Conservation (phyloP, 768 basidiomycete genomes). For the Lepiota brunneoincarnata region DNA sequence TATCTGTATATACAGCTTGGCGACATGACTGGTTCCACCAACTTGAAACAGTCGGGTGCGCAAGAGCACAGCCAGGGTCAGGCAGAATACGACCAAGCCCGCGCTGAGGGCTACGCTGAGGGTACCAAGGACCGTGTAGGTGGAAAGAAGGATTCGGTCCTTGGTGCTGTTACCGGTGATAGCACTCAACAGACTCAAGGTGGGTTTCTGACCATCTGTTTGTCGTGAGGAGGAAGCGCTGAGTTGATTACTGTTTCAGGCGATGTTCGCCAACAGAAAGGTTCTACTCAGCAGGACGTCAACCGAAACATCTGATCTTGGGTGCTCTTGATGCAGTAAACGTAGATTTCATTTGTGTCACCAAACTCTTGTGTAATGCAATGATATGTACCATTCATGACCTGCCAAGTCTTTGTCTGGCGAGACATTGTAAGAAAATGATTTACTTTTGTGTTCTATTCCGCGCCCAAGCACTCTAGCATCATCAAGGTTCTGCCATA, state of each 20-base stretch:
- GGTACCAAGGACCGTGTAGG: slow-evolving; percentile 39
- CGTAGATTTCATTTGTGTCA: not conserved
- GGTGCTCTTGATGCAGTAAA: not conserved
- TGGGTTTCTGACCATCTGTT: slow-evolving; percentile 17
- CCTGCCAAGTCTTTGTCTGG: too few species aligned
- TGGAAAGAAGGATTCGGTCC: slow-evolving; percentile 42
- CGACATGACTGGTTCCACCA: slow-evolving; percentile 38
- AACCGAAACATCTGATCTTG: slow-evolving; percentile 8
- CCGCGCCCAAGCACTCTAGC: too few species aligned
- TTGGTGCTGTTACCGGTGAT: slow-evolving; percentile 48
- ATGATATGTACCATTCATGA: too few species aligned
- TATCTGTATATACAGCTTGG: slow-evolving; percentile 20
- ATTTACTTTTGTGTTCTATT: too few species aligned
- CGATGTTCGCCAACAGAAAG: slow-evolving; percentile 51
- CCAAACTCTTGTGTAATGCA: too few species aligned
- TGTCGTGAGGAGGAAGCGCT: not conserved
- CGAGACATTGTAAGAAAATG: too few species aligned
- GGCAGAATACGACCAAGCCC: slow-evolving; percentile 42
- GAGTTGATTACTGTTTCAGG: slow-evolving; percentile 29
- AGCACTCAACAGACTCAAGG: slow-evolving; percentile 38
- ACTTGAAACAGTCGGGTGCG: slow-evolving; percentile 44
- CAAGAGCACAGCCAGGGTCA: slow-evolving; percentile 47
- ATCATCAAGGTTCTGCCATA: too few species aligned
- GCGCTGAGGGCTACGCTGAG: slow-evolving; percentile 44
- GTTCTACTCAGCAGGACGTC: slow-evolving; percentile 23